Base-by-base conservation (phyloP, 306 rosid genomes). In the Hippophae tibetana region DNA sequence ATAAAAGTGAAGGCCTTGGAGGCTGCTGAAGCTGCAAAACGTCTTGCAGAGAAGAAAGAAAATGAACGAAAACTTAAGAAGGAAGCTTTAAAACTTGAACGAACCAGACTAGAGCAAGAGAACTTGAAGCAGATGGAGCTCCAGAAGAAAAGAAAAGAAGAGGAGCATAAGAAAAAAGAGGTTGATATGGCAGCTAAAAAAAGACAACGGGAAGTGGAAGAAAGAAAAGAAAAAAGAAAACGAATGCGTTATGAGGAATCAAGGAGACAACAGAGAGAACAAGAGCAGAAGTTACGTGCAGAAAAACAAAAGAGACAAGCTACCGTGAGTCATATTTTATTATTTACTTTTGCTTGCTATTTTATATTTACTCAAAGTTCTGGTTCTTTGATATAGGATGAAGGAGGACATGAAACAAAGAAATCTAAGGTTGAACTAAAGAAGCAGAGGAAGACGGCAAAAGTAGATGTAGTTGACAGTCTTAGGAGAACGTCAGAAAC, bases 41-140 rank as follows among this genome's bases (percentile, higher is more conserved):
- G 90, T 44, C 70, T 68, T 58, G 89, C 86, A 8, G 90, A 93
- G 71, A 93, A 78, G 76, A 93, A 75, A 77, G 99, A 89, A 59
- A 80, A 84, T 63, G 99, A 93, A 63, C 94, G 97, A 67, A 86
- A 86, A 77, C 74, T 72, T 79, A 93, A 84, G 82, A 89, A 86
- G 74, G 95, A 89, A 69, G 89, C 86, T 18, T 49, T 84, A 71
- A 78, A 70, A 71, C 62, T 84, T 63, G 78, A 90, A 79, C 79
- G 88, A 47, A 87, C 81, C 58, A 80, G 75, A 74, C 52, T 74
- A 43, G 94, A 78, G 78, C 83, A 76, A 71, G 78, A 77, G 63
- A 85, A 81, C 68, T 25, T 76, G 57, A 82, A 55, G 79, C 89
- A 72, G 70, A 13, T 74, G 76, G 95, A 80, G 73, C 56, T 78